Evolutionary conservation across 257 asterid species (phyloP).

Genomic region (Solanum bulbocastanum): DNA sequence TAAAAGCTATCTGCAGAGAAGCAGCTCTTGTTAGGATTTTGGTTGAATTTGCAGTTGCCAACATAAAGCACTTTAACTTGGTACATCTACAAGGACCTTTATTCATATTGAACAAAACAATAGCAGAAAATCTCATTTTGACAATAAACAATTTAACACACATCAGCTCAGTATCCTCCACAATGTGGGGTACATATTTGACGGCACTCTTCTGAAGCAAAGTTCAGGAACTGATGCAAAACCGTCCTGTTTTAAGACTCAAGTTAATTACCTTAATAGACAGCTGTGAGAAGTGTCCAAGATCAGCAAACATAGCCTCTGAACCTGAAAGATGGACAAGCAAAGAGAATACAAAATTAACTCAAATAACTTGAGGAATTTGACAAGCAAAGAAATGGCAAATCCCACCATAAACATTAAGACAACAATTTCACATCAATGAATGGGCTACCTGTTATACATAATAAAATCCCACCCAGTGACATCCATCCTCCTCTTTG

Average conservation of each 20-base stretch:
- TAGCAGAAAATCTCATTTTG: not conserved
- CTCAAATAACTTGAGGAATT: not conserved
- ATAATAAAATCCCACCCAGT: slow-evolving; percentile 79
- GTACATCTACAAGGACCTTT: not conserved
- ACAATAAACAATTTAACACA: not conserved
- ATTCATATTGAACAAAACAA: not conserved
- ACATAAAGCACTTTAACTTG: not conserved
- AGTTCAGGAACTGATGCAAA: not conserved
- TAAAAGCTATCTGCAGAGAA: slow-evolving; percentile 67
- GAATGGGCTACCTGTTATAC: slow-evolving; percentile 59
- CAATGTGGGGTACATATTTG: not conserved
- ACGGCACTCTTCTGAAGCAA: not conserved
- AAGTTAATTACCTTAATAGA: slow-evolving; percentile 61
- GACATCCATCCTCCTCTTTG: slow-evolving; percentile 90
- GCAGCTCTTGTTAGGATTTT: not conserved
- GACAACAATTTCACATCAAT: not conserved
- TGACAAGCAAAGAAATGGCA: not conserved
- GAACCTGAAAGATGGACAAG: slow-evolving; percentile 44
- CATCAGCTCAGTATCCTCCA: not conserved
- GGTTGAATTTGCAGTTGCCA: not conserved
- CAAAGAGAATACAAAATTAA: not conserved
- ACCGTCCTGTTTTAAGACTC: not conserved
- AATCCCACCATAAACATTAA: not conserved
- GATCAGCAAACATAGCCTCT: slow-evolving; percentile 97
- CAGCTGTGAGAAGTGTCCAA: slow-evolving; percentile 90